These are phyloP conservation scores for Verticillium longisporum DNA, from an alignment of 2,329 filamentous ascomycete species.

Conservation along the genomic window DNA sequence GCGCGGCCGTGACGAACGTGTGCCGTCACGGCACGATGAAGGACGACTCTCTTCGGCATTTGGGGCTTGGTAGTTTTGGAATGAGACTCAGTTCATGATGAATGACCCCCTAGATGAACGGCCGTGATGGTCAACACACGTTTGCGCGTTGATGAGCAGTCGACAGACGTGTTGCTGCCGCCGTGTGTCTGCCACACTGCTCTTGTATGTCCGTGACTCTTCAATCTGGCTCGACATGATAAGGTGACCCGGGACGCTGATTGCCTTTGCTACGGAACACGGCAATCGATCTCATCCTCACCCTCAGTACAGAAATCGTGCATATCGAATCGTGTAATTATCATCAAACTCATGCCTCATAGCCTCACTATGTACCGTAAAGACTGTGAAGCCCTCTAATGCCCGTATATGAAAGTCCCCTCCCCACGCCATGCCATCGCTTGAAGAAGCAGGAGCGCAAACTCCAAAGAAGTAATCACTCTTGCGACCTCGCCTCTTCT, in stretches of 20 bases:
- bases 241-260: too few relatives aligned
- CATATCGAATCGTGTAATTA: too few relatives aligned
- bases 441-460: neutral
- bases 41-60: neutral
- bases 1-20: neutral
- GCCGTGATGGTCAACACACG: too few relatives aligned
- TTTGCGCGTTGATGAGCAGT: too few relatives aligned
- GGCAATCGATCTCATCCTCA: too few relatives aligned
- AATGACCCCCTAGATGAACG: neutral
- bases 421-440: neutral
- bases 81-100: neutral
- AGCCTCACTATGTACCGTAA: neutral
- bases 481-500: neutral
- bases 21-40: neutral
- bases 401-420: neutral
- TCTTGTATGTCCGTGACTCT: too few relatives aligned
- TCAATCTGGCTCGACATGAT: too few relatives aligned
- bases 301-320: too few relatives aligned
- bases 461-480: neutral
- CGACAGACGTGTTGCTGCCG: too few relatives aligned
- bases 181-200: too few relatives aligned
- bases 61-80: neutral
- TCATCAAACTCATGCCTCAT: too few relatives aligned
- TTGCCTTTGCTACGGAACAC: too few relatives aligned
- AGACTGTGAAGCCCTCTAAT: neutral